Percentiles rank a stretch among this genome's conserved stretches.
phyloP scores from a whole-genome alignment of 352 stramenopile species.

The Vaucheria bursata region DNA sequence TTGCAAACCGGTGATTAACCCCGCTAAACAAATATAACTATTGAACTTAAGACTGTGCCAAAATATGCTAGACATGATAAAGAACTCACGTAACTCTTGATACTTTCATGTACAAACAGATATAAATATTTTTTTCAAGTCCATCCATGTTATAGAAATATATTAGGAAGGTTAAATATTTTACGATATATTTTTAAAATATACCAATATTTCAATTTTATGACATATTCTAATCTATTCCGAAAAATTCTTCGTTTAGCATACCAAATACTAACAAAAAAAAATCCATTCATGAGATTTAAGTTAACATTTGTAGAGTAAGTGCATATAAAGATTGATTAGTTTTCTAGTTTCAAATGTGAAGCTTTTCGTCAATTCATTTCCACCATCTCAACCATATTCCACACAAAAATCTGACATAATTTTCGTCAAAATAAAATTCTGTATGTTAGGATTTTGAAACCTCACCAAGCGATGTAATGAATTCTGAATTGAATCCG shows the following conservation, averaged over 20 bases:
- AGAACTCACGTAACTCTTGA: not conserved
- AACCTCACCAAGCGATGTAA: not conserved
- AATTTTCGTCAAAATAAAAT: not conserved
- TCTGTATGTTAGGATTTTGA: not conserved
- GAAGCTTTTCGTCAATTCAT: too few species aligned
- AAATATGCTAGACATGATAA: not conserved
- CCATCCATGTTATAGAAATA: not conserved
- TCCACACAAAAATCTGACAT: not conserved
- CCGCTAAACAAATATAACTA: not conserved
- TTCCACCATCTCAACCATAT: not conserved
- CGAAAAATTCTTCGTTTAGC: too few species aligned
- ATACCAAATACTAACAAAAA: too few species aligned
- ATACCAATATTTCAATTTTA: too few species aligned
- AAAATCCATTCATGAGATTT: too few species aligned
- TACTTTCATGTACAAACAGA: not conserved
- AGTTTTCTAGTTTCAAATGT: too few species aligned
- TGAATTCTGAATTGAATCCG: not conserved
- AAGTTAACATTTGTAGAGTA: too few species aligned
- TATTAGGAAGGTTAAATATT: not conserved
- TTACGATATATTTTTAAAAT: not conserved
- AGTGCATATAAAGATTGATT: too few species aligned
- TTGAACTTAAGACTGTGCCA: not conserved
- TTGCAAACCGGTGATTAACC: constrained; percentile 11
- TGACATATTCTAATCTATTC: too few species aligned
- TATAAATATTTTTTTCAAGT: not conserved